Evolutionary conservation across 2,329 filamentous ascomycete species (phyloP), one percentile per base, ranked within the genome.

Genomic region (Emmonsiellopsis sp.): DNA sequence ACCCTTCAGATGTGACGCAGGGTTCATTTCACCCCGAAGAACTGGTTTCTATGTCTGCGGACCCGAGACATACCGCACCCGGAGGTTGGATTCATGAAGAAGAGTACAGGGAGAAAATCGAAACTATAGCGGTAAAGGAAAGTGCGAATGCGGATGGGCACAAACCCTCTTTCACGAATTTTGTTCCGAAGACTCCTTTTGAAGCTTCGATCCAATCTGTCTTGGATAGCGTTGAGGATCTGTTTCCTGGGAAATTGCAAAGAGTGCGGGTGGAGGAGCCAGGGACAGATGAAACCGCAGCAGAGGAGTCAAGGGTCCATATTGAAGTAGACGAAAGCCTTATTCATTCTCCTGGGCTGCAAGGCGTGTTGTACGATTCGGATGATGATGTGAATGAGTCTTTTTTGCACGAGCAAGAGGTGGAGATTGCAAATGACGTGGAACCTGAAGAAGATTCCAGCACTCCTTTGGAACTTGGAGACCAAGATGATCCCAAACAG

Each of bases 41-140:
- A 4, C 72, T 97, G 54, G 80, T 94, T 3, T 89, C 89, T 2
- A 94, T 97, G 84, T 95, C 90, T 40, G 89, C 89, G 5, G 87
- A 93, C 67, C 76, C 83, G 34, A 80, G 90, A 51, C 79, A 87
- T 55, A 81, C 82, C 2, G 79, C 84, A 40, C 77, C 82, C n/a
- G 82, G 83, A n/a, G 85, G 83, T 0, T 98, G 93, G 92, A 86
- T 96, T 53, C 91, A 96, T 60, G 92, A 97, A 66, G 84, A 89
- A 46, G 91, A 95, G 63, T 92, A 86, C 63, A 76, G 82, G 34
- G 74, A 83, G 43, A 78, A 86, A 60, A 74, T 95, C 1, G 69
- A 74, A 32, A 72, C 79, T 30, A 75, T 94, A 26, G 80, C 87
- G 7, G 65, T 72, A 1, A 76, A 85, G 26, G 90, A 96, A 65